Percentiles rank a stretch among this genome's conserved stretches.
Conservation (phyloP, 441 rosid species). For the Geranium incanum region DNA sequence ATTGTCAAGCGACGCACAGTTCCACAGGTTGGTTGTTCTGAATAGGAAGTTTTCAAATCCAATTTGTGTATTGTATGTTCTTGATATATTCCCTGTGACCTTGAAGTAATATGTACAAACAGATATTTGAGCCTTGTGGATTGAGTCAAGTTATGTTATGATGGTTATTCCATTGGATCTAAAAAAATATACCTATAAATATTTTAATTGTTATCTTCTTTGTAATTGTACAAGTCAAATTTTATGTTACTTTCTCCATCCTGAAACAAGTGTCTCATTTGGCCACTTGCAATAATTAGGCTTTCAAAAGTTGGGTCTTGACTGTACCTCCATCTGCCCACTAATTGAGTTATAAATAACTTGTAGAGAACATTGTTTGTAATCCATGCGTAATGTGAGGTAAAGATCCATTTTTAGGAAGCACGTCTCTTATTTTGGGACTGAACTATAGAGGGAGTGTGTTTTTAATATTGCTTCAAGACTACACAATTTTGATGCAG, state of each 20-base stretch:
- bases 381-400: neutral
- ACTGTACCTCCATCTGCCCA: neutral
- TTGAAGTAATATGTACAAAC: neutral
- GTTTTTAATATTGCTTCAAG: neutral
- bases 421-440: neutral
- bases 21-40: conserved; percentile 56
- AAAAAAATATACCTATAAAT: neutral
- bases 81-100: neutral
- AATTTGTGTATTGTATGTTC: conserved; percentile 1
- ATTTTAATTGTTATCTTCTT: neutral
- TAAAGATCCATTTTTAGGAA: neutral
- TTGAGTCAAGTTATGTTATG: neutral
- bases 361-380: neutral
- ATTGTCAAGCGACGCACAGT: conserved; percentile 74
- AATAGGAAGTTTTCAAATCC: neutral
- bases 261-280: neutral
- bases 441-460: neutral
- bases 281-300: neutral
- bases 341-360: neutral
- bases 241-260: neutral
- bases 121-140: neutral
- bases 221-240: neutral
- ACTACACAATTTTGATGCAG: neutral
- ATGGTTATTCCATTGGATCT: neutral
- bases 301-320: neutral